Base-by-base conservation (phyloP, 2,329 filamentous ascomycete species). In the Penicillium occitanis region DNA sequence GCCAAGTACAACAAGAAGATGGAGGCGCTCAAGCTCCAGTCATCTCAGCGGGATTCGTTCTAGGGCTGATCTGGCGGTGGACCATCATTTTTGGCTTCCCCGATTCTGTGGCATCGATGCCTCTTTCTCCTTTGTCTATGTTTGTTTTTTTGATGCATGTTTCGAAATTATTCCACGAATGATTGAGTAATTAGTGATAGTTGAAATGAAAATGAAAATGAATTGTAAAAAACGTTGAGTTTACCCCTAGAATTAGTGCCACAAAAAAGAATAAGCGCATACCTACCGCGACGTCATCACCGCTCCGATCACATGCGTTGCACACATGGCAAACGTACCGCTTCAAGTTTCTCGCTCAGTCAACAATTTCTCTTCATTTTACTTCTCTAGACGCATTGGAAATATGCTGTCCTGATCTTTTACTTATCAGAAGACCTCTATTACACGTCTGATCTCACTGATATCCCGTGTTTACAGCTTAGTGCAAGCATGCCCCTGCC, bases 1-100 rank as follows among this genome's bases (percentile, higher is more conserved):
- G 59, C 60, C 22, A 66, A 61, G n/a, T 63, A 60, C 40, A 59
- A 35, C 8, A 53, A 53, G 46, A 66, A 63, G n/a, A 59, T 66
- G 51, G 51, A 57, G n/a, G n/a, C 44, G 3, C 40, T 64, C 3
- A 57, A 58, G 42, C 51, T 55, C 14, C 17, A 28, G n/a, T 33
- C 62, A 46, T 48, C 50, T 44, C n/a, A 19, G 33, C 42, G 13
- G 1, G 37, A 58, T 55, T 33, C 48, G 11, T 57, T 33, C 25
- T 57, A 63, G 35, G 57, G 19, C 51, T 37, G 51, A 37, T 57
- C 30, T 57, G 30, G 51, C 51, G 51, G 53, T 57, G 53, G 51
- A 57, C 5, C 8, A 35, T 55, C 17, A n/a, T 35, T 57, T 50
- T 30, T 57, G 30, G 51, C 33, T 37, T 57, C 33, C 5, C n/a